Percentiles rank a stretch among this genome's conserved stretches.
These are phyloP conservation scores for Metarhizium brunneum DNA, from an alignment of 2,329 filamentous ascomycete genomes.

Conservation along the genomic window DNA sequence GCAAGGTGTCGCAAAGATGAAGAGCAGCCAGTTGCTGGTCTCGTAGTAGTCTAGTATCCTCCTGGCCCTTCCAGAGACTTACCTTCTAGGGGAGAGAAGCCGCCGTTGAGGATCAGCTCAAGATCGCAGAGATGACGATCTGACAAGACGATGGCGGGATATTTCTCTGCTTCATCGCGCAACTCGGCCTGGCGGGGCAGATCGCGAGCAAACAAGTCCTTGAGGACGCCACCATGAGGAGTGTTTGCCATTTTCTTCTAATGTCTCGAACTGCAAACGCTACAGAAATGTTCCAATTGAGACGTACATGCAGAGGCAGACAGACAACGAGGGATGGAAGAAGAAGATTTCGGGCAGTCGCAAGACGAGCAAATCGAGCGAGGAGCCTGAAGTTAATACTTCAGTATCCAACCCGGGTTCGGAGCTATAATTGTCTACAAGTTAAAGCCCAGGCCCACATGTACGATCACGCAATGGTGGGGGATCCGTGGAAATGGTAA, in stretches of 20 bases:
- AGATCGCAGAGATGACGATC: constrained; percentile 97
- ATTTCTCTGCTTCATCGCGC: constrained; percentile 70
- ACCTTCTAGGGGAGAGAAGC: constrained; percentile 97
- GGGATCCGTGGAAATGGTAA: constrained; percentile 10
- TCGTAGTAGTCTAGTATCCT: too few species aligned
- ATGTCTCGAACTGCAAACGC: not conserved
- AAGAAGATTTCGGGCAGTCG: not conserved
- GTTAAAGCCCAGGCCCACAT: constrained; percentile 2
- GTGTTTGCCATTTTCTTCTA: constrained; percentile 46
- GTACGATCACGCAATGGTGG: constrained; percentile 23
- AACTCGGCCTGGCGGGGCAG: constrained; percentile 73
- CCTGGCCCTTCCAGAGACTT: constrained; percentile 16
- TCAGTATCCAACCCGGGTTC: constrained; percentile 1
- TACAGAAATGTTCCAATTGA: not conserved
- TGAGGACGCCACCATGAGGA: constrained; percentile 87
- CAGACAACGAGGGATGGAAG: constrained; percentile 2
- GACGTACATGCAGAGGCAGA: not conserved
- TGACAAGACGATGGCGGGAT: constrained; percentile 74
- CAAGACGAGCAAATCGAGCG: not conserved
- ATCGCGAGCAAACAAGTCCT: constrained; percentile 95
- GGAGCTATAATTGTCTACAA: not conserved
- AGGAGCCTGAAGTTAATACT: not conserved
- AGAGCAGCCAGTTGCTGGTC: not conserved
- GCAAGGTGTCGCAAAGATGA: not conserved
- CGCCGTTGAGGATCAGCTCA: constrained; percentile 93